These are phyloP conservation scores for Clausena lansium DNA, from an alignment of 345 rosid genomes.

Conservation along the genomic window DNA sequence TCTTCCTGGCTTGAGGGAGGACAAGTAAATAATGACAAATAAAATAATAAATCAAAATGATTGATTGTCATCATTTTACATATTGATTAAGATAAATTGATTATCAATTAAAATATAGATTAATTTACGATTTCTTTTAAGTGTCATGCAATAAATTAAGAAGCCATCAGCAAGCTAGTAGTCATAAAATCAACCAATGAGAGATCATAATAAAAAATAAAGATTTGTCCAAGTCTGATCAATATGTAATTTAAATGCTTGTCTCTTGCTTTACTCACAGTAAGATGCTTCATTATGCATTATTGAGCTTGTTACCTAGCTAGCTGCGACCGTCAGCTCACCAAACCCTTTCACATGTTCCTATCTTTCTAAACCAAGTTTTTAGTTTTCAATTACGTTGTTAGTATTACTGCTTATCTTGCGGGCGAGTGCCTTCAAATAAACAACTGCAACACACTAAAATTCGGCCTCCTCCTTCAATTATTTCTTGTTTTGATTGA, in stretches of 20 bases:
- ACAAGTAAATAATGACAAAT: too few species aligned
- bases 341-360: not conserved
- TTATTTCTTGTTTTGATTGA: not conserved
- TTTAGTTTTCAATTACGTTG: not conserved
- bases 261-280: not conserved
- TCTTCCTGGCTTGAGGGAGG: too few species aligned
- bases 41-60: too few species aligned
- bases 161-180: too few species aligned
- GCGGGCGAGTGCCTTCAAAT: not conserved
- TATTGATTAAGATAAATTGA: too few species aligned
- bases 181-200: too few species aligned
- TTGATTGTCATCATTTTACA: too few species aligned
- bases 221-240: not conserved
- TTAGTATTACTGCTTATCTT: not conserved
- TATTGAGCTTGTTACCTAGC: not conserved
- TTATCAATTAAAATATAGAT: too few species aligned
- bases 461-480: not conserved
- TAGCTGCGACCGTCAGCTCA: not conserved
- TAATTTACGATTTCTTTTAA: too few species aligned
- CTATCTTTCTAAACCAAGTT: not conserved
- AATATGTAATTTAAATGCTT: not conserved
- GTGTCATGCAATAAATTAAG: too few species aligned
- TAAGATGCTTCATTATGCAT: slow-evolving; percentile 1
- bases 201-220: too few species aligned
- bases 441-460: not conserved